Base-by-base conservation (phyloP, 1,139 yeast species). In the Zygoascus sp. region DNA sequence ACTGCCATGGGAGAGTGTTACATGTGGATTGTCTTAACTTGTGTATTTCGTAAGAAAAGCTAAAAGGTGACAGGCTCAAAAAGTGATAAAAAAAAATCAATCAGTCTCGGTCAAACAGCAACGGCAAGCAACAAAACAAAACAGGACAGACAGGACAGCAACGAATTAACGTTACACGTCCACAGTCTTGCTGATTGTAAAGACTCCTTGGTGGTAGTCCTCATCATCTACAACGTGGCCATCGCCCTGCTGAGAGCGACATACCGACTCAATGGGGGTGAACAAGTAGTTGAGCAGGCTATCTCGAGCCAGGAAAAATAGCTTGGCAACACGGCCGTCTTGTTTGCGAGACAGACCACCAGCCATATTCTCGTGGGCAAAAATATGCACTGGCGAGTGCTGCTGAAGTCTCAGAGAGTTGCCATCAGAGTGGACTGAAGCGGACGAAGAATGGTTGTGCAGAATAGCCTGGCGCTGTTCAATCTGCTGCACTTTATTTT, bases 231-330 rank as follows among this genome's bases (percentile, higher is more conserved):
- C 27, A 2, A 22, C 19, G 13, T 30, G 20, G 2, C 43, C 43
- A 11, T 40, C 43, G n/a, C 28, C 32, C 21, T 28, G 21, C 25
- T 40, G 43, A 23, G 28, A 13, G 30, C 43, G 36, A 19, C 43
- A 40, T 6, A 22, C 43, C 7, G 35, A 22, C 5, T 40, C 43
- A 40, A 40, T 40, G 5, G 43, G 43, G 11, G 43, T 40, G 43
- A 22, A 40, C 3, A 40, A 7, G 25, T 40, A 40, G 27, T 32
- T 40, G 37, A 40, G 22, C 37, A 40, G 16, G 8, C 37, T 15
- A 20, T 40, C 43, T 21, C 43, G 25, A n/a, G 32, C n/a, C 43
- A 36, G 32, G 13, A 17, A 40, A 10, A 20, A 10, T 19, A 20
- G 13, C 20, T 40, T 40, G 21, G 15, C n/a, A 3, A 40, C 17